Evolutionary conservation across 257 asterid genomes (phyloP).

Genomic region (Ilex aquifolium): DNA sequence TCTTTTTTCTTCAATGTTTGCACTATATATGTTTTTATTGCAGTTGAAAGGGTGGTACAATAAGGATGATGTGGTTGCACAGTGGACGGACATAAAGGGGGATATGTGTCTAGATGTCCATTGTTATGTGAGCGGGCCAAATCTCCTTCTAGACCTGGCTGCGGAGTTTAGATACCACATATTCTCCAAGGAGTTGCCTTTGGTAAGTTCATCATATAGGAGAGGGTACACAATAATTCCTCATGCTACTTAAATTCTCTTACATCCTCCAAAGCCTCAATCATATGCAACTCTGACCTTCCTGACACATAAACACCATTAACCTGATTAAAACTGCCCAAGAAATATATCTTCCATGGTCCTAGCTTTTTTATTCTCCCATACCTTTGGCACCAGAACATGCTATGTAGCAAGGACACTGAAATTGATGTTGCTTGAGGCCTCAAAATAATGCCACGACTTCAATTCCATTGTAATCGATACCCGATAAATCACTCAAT

Average conservation of each 20-base stretch:
- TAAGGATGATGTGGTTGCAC: slow-evolving; percentile 89
- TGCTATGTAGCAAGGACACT: background rate
- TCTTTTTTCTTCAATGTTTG: background rate
- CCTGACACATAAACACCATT: background rate
- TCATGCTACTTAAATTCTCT: background rate
- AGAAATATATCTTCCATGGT: too few relatives aligned
- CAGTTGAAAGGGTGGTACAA: slow-evolving; percentile 88
- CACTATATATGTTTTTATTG: slow-evolving; percentile 3
- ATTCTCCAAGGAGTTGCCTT: slow-evolving; percentile 89
- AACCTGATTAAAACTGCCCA: background rate
- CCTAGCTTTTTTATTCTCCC: background rate
- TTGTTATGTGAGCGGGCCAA: slow-evolving; percentile 80
- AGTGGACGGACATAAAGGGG: slow-evolving; percentile 77
- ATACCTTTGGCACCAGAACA: too few relatives aligned
- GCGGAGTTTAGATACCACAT: slow-evolving; percentile 93
- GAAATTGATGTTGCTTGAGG: background rate
- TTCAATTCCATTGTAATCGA: background rate
- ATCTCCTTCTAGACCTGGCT: slow-evolving; percentile 55
- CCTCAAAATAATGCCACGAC: background rate
- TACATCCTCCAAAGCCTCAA: background rate
- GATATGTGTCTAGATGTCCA: slow-evolving; percentile 72
- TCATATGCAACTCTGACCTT: background rate
- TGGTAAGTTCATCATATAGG: slow-evolving; percentile 39
- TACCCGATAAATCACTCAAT: background rate
- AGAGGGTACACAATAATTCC: background rate